These are phyloP conservation scores for Harringtonia lauricola DNA, from an alignment of 2,329 filamentous ascomycete species.

Conservation along the genomic window DNA sequence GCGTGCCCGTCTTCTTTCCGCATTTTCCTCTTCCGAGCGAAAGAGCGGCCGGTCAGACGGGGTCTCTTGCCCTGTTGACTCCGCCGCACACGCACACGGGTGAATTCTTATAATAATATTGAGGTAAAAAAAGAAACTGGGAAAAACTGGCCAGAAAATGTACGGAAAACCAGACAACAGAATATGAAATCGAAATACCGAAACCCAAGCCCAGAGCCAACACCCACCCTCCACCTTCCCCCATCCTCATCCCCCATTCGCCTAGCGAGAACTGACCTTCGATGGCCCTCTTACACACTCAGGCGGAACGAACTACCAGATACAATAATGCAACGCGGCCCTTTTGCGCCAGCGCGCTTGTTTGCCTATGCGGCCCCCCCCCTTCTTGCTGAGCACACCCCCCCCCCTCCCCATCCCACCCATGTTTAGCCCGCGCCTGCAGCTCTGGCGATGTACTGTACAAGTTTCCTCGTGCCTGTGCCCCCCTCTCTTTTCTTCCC, in stretches of 20 bases:
- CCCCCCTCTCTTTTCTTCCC: background rate
- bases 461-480: background rate
- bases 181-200: background rate
- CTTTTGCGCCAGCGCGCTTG: conserved; percentile 22
- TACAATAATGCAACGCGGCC: conserved; percentile 17
- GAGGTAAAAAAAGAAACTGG: background rate
- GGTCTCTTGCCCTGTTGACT: background rate
- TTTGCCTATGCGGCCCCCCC: background rate
- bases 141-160: background rate
- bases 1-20: conserved; percentile 4
- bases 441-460: conserved; percentile 8
- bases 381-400: too few relatives aligned
- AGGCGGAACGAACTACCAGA: conserved; percentile 11
- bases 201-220: background rate
- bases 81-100: conserved; percentile 1
- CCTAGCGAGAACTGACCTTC: too few relatives aligned
- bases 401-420: background rate
- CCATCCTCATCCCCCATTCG: too few relatives aligned
- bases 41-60: background rate
- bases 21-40: background rate
- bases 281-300: conserved; percentile 3
- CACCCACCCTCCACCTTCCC: background rate
- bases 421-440: background rate
- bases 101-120: background rate
- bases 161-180: background rate